Base-by-base conservation (phyloP, 331 rosid genomes). In the Phaseolus coccineus region DNA sequence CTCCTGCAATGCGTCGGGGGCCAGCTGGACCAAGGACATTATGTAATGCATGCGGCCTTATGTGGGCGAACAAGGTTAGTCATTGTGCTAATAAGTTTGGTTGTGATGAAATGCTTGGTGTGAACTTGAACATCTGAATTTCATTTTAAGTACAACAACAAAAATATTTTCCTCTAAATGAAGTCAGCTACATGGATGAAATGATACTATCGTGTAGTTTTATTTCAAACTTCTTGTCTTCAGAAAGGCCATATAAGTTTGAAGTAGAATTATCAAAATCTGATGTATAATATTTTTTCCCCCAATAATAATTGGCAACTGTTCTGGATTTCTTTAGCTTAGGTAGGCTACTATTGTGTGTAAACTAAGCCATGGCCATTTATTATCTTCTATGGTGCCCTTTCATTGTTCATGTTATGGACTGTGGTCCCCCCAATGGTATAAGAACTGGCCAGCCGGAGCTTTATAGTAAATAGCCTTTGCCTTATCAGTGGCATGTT, bases 1-100 rank as follows among this genome's bases (percentile, higher is more conserved):
- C 98, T 65, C 99, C 99, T 65, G 99, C 98, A 63, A 95, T 95
- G 99, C 98, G 98, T 61, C 97, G 98, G 22, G 99, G 99, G 47
- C 99, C 99, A 68, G 93, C 94, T 85, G 99, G 99, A 53, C 96
- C 98, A 42, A 91, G 99, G 86, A 93, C 99, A 64, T 84, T 93
- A 68, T 95, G 99, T 74, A 95, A 95, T 84, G 99, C 99, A 2
- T 95, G 99, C 4, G 99, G 98, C 81, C 97, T 95, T 79, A 95
- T 93, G 99, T 95, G 99, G 99, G 99, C 98, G 30, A 95, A 93
- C 84, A 95, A 95, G 98, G 98, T 93, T 73, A 65, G 82, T 87
- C 68, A 75, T 62, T 79, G 68, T 76, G 62, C 51, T 62, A 33
- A 9, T 19, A 79, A 31, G 82, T 71, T 77, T 22, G 57, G 37